Evolutionary conservation across 345 rosid species (phyloP).

Genomic region (Salix viminalis): DNA sequence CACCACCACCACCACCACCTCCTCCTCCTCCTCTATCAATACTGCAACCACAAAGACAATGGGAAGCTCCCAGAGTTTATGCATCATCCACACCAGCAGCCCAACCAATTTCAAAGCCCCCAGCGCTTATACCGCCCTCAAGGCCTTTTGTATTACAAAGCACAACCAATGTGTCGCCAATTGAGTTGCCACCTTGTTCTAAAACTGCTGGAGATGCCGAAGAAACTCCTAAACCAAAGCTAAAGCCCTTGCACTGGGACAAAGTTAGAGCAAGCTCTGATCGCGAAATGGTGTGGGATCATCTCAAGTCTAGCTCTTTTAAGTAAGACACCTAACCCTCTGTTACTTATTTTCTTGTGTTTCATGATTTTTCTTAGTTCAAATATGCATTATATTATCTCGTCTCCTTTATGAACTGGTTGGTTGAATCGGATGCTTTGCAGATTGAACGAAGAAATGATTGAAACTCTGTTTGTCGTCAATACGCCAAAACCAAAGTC

Average conservation of each 20-base stretch:
- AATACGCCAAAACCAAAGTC: constrained; percentile 54
- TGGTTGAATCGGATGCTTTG: constrained; percentile 16
- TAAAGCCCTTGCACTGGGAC: constrained; percentile 91
- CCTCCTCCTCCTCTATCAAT: constrained; percentile 32
- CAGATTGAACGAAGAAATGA: constrained; percentile 93
- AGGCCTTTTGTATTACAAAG: constrained; percentile 59
- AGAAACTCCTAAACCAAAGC: constrained; percentile 57
- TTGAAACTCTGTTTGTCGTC: constrained; percentile 70
- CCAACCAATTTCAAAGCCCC: constrained; percentile 47
- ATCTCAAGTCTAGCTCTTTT: constrained; percentile 68
- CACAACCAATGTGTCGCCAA: constrained; percentile 32
- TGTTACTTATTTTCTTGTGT: not conserved
- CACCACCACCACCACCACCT: constrained; percentile 35
- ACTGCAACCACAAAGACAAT: constrained; percentile 4
- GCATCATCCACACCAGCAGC: constrained; percentile 32
- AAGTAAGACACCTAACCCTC: constrained; percentile 42
- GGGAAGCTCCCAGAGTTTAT: constrained; percentile 24
- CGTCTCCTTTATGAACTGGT: constrained; percentile 2
- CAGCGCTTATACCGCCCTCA: constrained; percentile 56
- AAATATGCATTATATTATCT: not conserved
- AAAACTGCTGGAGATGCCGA: constrained; percentile 30
- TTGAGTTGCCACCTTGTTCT: constrained; percentile 36
- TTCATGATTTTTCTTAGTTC: not conserved
- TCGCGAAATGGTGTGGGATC: constrained; percentile 97
- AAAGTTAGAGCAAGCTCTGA: constrained; percentile 97